Evolutionary conservation across 768 basidiomycete species (phyloP).

Genomic region (Mycena amicta): DNA sequence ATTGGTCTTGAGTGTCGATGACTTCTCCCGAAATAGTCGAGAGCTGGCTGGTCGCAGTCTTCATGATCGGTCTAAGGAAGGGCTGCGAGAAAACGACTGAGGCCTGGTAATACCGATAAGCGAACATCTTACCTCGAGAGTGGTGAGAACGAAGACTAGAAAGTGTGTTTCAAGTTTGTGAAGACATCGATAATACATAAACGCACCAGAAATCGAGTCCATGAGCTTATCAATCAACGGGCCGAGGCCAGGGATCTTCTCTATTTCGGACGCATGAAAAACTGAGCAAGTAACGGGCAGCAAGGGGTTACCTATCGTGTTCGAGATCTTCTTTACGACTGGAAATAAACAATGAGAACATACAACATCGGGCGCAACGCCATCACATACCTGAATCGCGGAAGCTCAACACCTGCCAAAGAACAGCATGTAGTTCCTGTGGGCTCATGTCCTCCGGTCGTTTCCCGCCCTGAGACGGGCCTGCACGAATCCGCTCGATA

Average conservation of each 20-base stretch:
- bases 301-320: constrained; percentile 59
- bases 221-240: constrained; percentile 77
- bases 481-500: constrained; percentile 68
- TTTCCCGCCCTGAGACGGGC: constrained; percentile 62
- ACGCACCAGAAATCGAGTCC: constrained; percentile 67
- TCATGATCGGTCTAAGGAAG: constrained; percentile 77
- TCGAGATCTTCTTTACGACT: constrained; percentile 80
- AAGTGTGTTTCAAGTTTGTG: not conserved
- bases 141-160: constrained; percentile 79
- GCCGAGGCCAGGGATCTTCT: constrained; percentile 82
- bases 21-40: constrained; percentile 71
- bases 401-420: constrained; percentile 88
- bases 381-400: constrained; percentile 74
- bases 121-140: constrained; percentile 62
- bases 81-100: constrained; percentile 47
- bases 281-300: not conserved
- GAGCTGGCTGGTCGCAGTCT: constrained; percentile 67
- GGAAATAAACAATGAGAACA: not conserved
- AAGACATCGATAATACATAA: not conserved
- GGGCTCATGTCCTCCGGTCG: constrained; percentile 82
- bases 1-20: constrained; percentile 80
- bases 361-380: not conserved
- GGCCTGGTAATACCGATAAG: not conserved
- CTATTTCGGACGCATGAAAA: no score
- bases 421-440: constrained; percentile 78